phyloP scores from a whole-genome alignment of 768 basidiomycete species.

The Xerocomus spinulosus region DNA sequence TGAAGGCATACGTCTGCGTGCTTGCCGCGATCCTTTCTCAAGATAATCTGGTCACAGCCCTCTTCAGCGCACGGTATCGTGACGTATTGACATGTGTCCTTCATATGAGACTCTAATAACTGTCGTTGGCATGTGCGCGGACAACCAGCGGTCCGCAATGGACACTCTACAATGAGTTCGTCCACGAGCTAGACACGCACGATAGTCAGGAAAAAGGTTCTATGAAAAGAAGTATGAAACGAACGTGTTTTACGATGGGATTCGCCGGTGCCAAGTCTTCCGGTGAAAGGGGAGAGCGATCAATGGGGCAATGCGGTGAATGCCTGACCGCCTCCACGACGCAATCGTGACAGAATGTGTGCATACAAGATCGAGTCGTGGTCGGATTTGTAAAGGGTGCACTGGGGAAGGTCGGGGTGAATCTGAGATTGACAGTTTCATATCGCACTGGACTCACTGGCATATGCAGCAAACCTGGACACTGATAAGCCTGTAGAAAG shows the following conservation, averaged over 20 bases:
- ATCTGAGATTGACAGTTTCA: conserved; percentile 5
- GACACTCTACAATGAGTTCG: conserved; percentile 73
- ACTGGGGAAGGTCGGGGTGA: conserved; percentile 30
- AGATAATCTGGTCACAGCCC: conserved; percentile 41
- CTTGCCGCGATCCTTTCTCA: conserved; percentile 44
- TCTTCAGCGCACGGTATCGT: conserved; percentile 47
- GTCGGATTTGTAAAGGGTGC: conserved; percentile 73
- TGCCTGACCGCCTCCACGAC: conserved; percentile 65
- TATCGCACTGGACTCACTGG: conserved; percentile 37
- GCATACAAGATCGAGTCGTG: conserved; percentile 69
- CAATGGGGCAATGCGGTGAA: conserved; percentile 76
- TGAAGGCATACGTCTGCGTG: conserved; percentile 38
- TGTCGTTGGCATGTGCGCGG: conserved; percentile 61
- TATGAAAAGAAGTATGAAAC: conserved; percentile 11
- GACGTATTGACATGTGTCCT: conserved; percentile 55
- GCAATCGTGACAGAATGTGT: conserved; percentile 86
- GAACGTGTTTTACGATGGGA: conserved; percentile 62
- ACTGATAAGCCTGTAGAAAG: background rate
- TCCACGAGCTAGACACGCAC: conserved; percentile 61
- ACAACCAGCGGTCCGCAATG: conserved; percentile 57
- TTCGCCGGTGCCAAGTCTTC: conserved; percentile 63
- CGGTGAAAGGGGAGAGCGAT: conserved; percentile 61
- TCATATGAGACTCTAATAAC: conserved; percentile 56
- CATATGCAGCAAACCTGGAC: conserved; percentile 76
- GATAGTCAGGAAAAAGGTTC: conserved; percentile 3